Evolutionary conservation across 352 stramenopile genomes (phyloP).

Genomic region (Phytophthora aleatoria): DNA sequence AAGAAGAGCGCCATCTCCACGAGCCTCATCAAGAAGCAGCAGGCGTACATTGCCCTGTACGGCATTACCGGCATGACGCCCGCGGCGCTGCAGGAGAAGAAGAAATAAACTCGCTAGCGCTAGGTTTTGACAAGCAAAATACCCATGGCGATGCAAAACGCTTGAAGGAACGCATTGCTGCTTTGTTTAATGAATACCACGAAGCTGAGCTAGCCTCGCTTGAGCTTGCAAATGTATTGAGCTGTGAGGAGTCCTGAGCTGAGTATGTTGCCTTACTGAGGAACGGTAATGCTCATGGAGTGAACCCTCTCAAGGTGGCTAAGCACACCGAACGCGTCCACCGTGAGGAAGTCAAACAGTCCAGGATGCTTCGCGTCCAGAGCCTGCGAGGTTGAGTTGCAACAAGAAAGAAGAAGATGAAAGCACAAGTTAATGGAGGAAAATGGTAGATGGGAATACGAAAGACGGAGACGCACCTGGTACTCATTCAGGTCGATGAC

Average conservation of each 20-base stretch:
- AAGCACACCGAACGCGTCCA: constrained; percentile 82
- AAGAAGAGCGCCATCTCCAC: constrained; percentile 84
- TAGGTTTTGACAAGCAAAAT: constrained; percentile 22
- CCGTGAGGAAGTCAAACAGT: constrained; percentile 86
- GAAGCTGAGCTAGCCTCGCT: constrained; percentile 25
- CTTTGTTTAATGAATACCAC: constrained; percentile 31
- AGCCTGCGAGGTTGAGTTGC: constrained; percentile 36
- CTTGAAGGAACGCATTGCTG: constrained; percentile 25
- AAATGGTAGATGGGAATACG: too few relatives aligned
- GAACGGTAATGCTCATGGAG: constrained; percentile 64
- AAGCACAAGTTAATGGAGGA: not conserved
- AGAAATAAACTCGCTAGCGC: constrained; percentile 34
- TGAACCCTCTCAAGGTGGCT: constrained; percentile 87
- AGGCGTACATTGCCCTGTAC: constrained; percentile 84
- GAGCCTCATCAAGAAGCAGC: constrained; percentile 85
- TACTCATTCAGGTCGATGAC: constrained; percentile 86
- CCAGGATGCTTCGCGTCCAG: constrained; percentile 83
- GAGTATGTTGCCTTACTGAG: constrained; percentile 36
- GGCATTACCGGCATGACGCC: constrained; percentile 84
- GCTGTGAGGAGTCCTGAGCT: not conserved
- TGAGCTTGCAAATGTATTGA: constrained; percentile 27
- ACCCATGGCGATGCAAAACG: constrained; percentile 19
- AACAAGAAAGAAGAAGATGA: not conserved
- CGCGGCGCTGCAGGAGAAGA: constrained; percentile 43
- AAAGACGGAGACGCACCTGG: constrained; percentile 41